Evolutionary conservation across 371 early-diverging fungal genomes (phyloP).

Genomic region (Neoconidiobolus thromboides): DNA sequence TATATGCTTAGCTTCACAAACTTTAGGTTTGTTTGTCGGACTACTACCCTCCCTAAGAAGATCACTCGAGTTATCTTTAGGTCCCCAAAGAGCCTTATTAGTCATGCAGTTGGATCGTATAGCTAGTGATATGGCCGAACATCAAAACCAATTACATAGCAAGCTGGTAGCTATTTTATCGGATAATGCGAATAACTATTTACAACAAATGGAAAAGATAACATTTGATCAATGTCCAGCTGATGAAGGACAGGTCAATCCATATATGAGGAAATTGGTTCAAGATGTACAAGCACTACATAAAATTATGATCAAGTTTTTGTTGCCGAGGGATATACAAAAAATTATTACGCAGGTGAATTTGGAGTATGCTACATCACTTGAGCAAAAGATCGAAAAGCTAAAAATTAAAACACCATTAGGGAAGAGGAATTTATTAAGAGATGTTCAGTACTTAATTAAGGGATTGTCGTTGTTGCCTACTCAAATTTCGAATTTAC

Average conservation of each 20-base stretch:
- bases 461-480: too few species aligned
- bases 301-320: not conserved
- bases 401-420: too few species aligned
- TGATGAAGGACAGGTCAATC: not conserved
- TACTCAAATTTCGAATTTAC: not conserved
- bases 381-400: too few species aligned
- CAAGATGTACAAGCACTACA: not conserved
- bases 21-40: not conserved
- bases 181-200: not conserved
- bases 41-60: not conserved
- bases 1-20: not conserved
- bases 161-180: not conserved
- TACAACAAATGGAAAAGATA: too few species aligned
- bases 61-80: not conserved
- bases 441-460: too few species aligned
- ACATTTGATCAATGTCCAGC: not conserved
- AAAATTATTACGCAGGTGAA: too few species aligned
- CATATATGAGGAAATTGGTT: not conserved
- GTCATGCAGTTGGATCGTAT: not conserved
- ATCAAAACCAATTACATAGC: not conserved
- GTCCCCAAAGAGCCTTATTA: not conserved
- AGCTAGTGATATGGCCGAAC: not conserved
- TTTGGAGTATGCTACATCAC: too few species aligned
- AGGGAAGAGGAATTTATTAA: too few species aligned
- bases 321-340: not conserved